Evolutionary conservation across 1,139 yeast species (phyloP).

Genomic region (Pneumocystis jirovecii): DNA sequence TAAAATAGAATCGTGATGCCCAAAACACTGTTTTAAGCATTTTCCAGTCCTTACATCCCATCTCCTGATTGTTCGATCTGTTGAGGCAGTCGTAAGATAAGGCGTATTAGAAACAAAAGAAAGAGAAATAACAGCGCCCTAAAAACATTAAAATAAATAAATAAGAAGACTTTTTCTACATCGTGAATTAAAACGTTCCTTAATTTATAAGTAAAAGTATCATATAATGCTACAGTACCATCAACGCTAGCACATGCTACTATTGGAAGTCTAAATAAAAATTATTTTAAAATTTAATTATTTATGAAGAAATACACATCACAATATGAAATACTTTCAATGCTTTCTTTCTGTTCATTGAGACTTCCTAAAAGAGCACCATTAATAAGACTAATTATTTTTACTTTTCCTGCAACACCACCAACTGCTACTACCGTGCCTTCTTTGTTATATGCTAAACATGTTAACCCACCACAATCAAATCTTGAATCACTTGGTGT

Average conservation of each 20-base stretch:
- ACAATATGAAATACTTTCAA: conserved; percentile 26
- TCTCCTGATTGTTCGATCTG: conserved; percentile 72
- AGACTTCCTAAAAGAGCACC: conserved; percentile 55
- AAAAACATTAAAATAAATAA: background rate
- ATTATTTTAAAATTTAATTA: conserved; percentile 19
- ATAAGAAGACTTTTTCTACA: background rate
- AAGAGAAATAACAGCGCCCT: conserved; percentile 71
- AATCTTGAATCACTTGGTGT: conserved; percentile 71
- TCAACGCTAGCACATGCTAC: conserved; percentile 79
- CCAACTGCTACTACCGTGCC: conserved; percentile 46
- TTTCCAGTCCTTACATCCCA: conserved; percentile 84
- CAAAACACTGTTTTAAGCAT: conserved; percentile 61
- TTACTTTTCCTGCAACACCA: conserved; percentile 72
- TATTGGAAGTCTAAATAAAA: conserved; percentile 40
- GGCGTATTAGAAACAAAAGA: conserved; percentile 46
- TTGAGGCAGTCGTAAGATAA: conserved; percentile 51
- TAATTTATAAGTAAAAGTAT: conserved; percentile 72
- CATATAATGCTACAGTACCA: conserved; percentile 71
- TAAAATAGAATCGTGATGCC: conserved; percentile 86
- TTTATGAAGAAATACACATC: conserved; percentile 15
- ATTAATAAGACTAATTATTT: conserved; percentile 54
- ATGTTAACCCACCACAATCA: conserved; percentile 18
- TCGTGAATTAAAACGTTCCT: conserved; percentile 54
- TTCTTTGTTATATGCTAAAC: conserved; percentile 7
- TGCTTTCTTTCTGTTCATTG: conserved; percentile 23